phyloP scores from a whole-genome alignment of 441 rosid genomes.

The Melastoma candidum region DNA sequence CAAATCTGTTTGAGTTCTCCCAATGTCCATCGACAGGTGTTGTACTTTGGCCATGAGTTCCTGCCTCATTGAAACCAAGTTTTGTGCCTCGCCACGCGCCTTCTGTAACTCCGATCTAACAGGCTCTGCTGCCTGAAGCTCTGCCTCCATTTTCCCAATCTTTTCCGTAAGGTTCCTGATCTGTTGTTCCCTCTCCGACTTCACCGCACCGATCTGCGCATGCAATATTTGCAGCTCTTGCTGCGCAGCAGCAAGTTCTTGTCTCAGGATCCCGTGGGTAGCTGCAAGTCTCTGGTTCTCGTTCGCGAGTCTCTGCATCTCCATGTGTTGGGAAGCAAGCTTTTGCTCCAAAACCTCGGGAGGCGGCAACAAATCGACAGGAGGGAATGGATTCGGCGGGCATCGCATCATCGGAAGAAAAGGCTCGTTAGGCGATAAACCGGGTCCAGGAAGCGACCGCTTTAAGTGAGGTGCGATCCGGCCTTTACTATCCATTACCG shows the following conservation, averaged over 20 bases:
- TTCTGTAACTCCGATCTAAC: conserved; percentile 63
- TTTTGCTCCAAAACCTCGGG: conserved; percentile 88
- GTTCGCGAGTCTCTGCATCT: conserved; percentile 81
- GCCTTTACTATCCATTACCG: conserved; percentile 69
- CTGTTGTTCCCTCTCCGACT: conserved; percentile 76
- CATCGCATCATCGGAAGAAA: conserved; percentile 44
- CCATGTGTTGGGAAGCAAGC: conserved; percentile 66
- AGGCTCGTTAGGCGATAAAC: conserved; percentile 45
- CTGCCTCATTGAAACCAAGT: conserved; percentile 59
- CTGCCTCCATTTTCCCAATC: conserved; percentile 70
- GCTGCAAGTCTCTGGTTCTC: conserved; percentile 88
- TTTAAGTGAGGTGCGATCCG: conserved; percentile 67
- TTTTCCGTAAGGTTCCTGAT: conserved; percentile 58
- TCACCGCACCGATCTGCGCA: conserved; percentile 54
- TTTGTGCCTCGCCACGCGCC: conserved; percentile 72
- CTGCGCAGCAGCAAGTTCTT: conserved; percentile 83
- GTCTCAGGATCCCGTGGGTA: conserved; percentile 66
- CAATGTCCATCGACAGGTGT: conserved; percentile 72
- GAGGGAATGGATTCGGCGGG: conserved; percentile 43
- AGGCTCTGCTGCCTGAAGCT: conserved; percentile 59
- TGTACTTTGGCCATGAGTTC: conserved; percentile 69
- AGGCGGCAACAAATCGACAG: conserved; percentile 66
- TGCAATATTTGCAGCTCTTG: conserved; percentile 83
- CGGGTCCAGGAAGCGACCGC: conserved; percentile 59
- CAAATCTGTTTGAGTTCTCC: conserved; percentile 58